phyloP scores from a whole-genome alignment of 108 stramenopile genomes.

The Mediolabrus comicus region DNA sequence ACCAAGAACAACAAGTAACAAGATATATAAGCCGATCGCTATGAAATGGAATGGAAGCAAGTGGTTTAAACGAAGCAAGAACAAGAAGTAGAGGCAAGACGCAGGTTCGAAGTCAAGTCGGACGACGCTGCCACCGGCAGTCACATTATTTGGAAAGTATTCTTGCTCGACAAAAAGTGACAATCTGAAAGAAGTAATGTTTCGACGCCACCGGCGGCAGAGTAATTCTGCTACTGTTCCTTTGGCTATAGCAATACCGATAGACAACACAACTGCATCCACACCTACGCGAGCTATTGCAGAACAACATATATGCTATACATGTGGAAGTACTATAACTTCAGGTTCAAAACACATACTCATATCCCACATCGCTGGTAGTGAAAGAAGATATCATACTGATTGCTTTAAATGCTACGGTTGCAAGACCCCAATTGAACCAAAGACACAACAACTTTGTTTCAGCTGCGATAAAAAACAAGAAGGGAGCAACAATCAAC shows the following conservation, averaged over 20 bases:
- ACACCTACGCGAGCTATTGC: not conserved
- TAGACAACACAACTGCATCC: not conserved
- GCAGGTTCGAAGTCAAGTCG: no score
- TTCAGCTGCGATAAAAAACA: conserved; percentile 18
- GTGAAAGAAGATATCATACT: conserved; percentile 37
- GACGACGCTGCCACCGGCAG: no score
- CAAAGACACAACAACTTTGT: conserved; percentile 1
- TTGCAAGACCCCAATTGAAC: conserved; percentile 53
- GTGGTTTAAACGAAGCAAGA: no score
- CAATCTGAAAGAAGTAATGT: no score
- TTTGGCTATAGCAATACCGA: not conserved
- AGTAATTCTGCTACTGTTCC: no score
- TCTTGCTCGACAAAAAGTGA: no score
- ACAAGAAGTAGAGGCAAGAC: no score
- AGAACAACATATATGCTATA: not conserved
- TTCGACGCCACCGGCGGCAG: no score
- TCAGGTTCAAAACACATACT: not conserved
- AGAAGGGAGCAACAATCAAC: not conserved
- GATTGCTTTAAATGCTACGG: conserved; percentile 58
- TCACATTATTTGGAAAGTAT: no score
- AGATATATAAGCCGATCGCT: no score
- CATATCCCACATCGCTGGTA: not conserved
- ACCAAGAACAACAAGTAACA: no score
- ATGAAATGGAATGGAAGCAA: no score
- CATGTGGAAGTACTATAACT: not conserved